phyloP scores from a whole-genome alignment of 1,139 yeast genomes.

The Debaryomycetaceae sp. region DNA sequence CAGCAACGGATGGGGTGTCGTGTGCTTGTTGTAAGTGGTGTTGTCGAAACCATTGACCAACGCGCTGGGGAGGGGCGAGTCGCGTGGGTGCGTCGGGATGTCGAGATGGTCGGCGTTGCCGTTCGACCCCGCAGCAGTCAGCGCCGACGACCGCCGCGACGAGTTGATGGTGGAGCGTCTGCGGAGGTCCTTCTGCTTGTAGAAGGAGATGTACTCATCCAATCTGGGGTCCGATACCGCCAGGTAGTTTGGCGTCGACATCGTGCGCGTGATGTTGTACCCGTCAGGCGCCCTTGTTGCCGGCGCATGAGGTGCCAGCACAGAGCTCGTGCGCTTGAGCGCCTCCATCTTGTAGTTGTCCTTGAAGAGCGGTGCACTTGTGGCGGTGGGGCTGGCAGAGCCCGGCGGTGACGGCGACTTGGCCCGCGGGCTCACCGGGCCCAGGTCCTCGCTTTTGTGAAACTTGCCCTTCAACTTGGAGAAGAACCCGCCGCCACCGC shows the following conservation, averaged over 20 bases:
- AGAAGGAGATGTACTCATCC: conserved; percentile 53
- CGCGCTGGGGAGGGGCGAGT: conserved; percentile 47
- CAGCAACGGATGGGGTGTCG: conserved; percentile 6
- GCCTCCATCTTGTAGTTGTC: conserved; percentile 1
- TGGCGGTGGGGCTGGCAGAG: too few relatives aligned
- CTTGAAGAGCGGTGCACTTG: too few relatives aligned
- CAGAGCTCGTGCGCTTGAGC: neutral
- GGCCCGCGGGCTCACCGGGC: conserved; percentile 1
- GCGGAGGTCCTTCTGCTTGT: conserved; percentile 30
- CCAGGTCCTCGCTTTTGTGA: conserved; percentile 14
- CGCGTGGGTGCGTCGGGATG: conserved; percentile 17
- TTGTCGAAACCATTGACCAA: conserved; percentile 20
- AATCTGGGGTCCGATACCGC: conserved; percentile 46
- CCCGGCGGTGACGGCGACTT: conserved; percentile 13
- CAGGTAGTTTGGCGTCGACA: conserved; percentile 15
- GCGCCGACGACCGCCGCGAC: conserved; percentile 3
- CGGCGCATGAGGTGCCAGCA: too few relatives aligned
- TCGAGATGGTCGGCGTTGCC: neutral
- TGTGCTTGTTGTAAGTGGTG: conserved; percentile 11
- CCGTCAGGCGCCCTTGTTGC: conserved; percentile 1
- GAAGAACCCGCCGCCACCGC: conserved; percentile 27
- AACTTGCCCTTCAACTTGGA: conserved; percentile 36
- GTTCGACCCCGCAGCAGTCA: neutral
- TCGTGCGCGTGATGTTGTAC: conserved; percentile 13
- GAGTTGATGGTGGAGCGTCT: conserved; percentile 1